Evolutionary conservation across 371 early-diverging fungal genomes (phyloP), one percentile per base, ranked within the genome.

Genomic region (Mortierella sp.): DNA sequence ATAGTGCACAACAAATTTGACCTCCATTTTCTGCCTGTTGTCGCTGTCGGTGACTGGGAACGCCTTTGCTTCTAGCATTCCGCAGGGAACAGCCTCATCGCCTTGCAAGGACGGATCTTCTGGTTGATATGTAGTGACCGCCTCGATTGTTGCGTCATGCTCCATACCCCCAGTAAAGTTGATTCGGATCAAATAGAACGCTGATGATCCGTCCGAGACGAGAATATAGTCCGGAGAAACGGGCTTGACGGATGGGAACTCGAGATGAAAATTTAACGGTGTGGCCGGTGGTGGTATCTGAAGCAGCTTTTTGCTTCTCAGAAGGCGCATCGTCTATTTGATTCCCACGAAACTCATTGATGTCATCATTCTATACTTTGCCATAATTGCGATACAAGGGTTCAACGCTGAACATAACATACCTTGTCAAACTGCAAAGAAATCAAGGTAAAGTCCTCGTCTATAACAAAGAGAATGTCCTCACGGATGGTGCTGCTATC

Each of bases 361-460:
- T n/a, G n/a, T n/a, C n/a, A n/a, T n/a, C n/a, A n/a, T n/a, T n/a
- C n/a, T n/a, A n/a, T n/a, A n/a, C n/a, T n/a, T n/a, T n/a, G n/a
- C n/a, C 37, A 34, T 14, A 1, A 11, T 34, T 4, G 14, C 1
- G 3, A 2, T 23, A 6, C 3, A 11, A 9, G 32, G 14, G 23
- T 0, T 24, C 49, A 26, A 56, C 65, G 26, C 63, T 44, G 7
- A 46, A 4, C 14, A 34, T 17, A 21, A 26, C 61, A 42, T 84
- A 90, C 82, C 83, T 84, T 62, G 47, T 83, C 66, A 60, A 63
- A 79, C 39, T 83, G 60, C 34, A 84, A 64, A 24, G 78, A 62
- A 31, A 81, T 64, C 37, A 85, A 31, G 56, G 72, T 62, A 59
- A 72, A 79, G 12, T 79, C 79, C 41, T 81, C 56, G 72, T 87